Conservation (phyloP, 106 monocot species). For the Allium cepa region DNA sequence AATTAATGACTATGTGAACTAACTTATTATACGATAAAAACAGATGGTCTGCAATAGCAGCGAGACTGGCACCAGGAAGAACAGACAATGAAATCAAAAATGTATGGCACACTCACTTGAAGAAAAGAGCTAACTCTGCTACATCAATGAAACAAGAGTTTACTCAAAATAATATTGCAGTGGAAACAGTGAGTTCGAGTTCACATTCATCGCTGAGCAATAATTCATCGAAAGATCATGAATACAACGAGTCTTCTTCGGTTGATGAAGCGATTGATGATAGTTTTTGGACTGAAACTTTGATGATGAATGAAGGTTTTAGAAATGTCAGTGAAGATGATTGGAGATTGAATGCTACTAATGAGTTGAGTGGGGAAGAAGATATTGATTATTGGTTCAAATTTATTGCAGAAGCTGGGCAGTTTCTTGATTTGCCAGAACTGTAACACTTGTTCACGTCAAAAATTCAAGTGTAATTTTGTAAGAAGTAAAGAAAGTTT, state of each 20-base stretch:
- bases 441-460: background rate
- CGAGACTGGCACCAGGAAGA: conserved; percentile 32
- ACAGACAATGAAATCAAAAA: conserved; percentile 66
- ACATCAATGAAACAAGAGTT: too few species aligned
- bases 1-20: too few species aligned
- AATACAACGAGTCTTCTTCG: background rate
- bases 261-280: background rate
- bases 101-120: conserved; percentile 51
- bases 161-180: too few species aligned
- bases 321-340: background rate
- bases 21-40: too few species aligned
- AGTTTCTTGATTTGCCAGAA: background rate
- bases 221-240: background rate
- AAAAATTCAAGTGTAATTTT: too few species aligned
- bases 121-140: conserved; percentile 18
- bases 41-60: conserved; percentile 54
- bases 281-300: conserved; percentile 1
- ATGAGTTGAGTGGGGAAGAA: background rate
- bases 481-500: too few species aligned
- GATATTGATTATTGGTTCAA: conserved; percentile 3
- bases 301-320: background rate
- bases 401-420: background rate
- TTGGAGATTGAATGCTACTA: too few species aligned
- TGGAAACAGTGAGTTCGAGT: background rate
- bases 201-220: background rate